phyloP scores from a whole-genome alignment of 768 basidiomycete species.

The Russula olivacea region DNA sequence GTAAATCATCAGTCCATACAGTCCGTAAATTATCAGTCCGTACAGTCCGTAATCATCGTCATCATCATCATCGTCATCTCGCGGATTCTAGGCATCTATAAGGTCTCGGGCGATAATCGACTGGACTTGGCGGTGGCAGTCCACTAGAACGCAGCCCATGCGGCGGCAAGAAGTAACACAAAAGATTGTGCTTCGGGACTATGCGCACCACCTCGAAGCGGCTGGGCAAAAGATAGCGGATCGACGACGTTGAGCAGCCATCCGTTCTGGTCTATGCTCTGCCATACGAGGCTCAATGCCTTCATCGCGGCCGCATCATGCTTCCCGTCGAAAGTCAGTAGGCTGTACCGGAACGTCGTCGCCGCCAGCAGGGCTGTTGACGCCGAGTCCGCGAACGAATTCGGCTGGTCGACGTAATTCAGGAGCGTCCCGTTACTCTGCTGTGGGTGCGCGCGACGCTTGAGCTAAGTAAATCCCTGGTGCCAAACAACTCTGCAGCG shows the following conservation, averaged over 20 bases:
- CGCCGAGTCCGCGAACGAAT: conserved; percentile 50
- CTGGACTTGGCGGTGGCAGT: too few species aligned
- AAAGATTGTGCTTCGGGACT: conserved; percentile 26
- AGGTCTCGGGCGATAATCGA: not conserved
- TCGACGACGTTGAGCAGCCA: conserved; percentile 24
- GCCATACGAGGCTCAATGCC: conserved; percentile 36
- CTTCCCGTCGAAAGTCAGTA: conserved; percentile 35
- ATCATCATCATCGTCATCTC: not conserved
- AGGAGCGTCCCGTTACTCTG: conserved; percentile 41
- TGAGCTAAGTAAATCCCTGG: not conserved
- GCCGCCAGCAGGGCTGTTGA: conserved; percentile 54
- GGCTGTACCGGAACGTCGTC: conserved; percentile 49
- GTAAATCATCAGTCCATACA: not conserved
- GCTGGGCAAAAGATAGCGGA: conserved; percentile 3
- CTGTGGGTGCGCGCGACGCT: conserved; percentile 27
- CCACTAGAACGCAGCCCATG: conserved; percentile 19
- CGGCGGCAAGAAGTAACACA: conserved; percentile 23
- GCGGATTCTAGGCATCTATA: not conserved
- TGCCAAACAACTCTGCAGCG: not conserved
- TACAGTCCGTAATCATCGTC: not conserved
- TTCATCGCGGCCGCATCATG: conserved; percentile 39
- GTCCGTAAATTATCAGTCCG: too few species aligned
- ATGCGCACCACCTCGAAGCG: conserved; percentile 8
- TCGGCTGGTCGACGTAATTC: conserved; percentile 47
- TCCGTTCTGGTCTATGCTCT: conserved; percentile 35